phyloP scores from a whole-genome alignment of 1,284 basidiomycete genomes.

The Boletus calvinii region DNA sequence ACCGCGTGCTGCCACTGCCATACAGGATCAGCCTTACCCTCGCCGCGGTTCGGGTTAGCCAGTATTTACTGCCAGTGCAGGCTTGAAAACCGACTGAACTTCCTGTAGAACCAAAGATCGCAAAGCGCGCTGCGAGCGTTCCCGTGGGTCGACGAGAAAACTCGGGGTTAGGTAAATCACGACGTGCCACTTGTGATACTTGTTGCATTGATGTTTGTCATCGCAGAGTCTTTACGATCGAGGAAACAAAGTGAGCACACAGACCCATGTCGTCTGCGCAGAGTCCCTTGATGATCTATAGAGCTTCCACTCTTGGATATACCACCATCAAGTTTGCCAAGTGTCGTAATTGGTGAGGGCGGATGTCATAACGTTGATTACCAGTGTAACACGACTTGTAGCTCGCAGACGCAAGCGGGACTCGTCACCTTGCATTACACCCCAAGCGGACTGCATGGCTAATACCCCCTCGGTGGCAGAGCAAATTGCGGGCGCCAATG shows the following conservation, averaged over 20 bases:
- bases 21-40: neutral
- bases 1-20: neutral
- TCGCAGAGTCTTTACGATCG: conserved; percentile 15
- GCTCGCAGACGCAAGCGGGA: conserved; percentile 23
- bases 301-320: conserved; percentile 12
- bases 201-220: conserved; percentile 15
- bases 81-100: conserved; percentile 8
- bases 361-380: neutral
- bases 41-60: conserved; percentile 23
- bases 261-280: neutral
- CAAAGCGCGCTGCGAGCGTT: conserved; percentile 19
- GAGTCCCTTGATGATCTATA: conserved; percentile 10
- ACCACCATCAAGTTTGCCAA: conserved; percentile 8
- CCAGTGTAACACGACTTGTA: conserved; percentile 12
- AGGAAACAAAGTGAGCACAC: conserved; percentile 21
- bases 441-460: conserved; percentile 1
- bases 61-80: too few relatives aligned
- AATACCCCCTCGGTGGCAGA: conserved; percentile 5
- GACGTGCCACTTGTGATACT: neutral
- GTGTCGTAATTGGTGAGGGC: conserved; percentile 19
- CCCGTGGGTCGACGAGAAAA: conserved; percentile 14
- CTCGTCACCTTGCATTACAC: neutral
- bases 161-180: conserved; percentile 17
- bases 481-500: neutral
- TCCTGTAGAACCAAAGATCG: conserved; percentile 16